Conservation (phyloP, 768 basidiomycete species). For the Cystofilobasidium capitatum region DNA sequence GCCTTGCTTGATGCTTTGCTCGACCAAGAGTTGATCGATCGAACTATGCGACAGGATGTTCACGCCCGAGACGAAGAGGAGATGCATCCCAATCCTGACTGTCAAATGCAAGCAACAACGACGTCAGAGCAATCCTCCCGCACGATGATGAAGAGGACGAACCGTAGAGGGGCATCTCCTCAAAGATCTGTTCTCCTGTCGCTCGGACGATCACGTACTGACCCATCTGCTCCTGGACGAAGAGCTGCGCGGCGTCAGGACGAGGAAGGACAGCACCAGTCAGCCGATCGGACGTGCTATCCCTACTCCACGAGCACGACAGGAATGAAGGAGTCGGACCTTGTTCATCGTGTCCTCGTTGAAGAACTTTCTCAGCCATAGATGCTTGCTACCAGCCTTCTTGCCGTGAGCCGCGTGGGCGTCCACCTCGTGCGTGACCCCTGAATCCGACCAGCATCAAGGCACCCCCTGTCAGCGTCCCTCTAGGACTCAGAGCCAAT, state of each 20-base stretch:
- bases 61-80: slow-evolving; percentile 51
- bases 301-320: not conserved
- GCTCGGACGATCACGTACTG: slow-evolving; percentile 37
- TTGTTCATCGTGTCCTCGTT: slow-evolving; percentile 35
- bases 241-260: slow-evolving; percentile 32
- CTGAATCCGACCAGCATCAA: not conserved
- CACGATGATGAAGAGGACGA: not conserved
- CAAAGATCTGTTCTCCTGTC: slow-evolving; percentile 51
- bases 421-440: not conserved
- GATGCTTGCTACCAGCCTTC: not conserved
- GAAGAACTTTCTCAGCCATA: slow-evolving; percentile 7
- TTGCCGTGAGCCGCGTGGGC: not conserved
- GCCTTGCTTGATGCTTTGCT: slow-evolving; percentile 5
- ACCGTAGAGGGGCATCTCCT: slow-evolving; percentile 62
- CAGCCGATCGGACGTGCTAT: not conserved
- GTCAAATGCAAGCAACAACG: not conserved
- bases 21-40: slow-evolving; percentile 5
- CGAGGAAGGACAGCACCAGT: not conserved
- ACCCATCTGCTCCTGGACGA: slow-evolving; percentile 39
- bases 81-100: slow-evolving; percentile 49
- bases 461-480: not conserved
- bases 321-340: slow-evolving; percentile 26
- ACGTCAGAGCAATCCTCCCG: not conserved
- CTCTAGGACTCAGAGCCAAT: not conserved
- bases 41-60: not conserved